These are phyloP conservation scores for Ascochyta fabae DNA, from an alignment of 2,329 filamentous ascomycete genomes.

Conservation along the genomic window DNA sequence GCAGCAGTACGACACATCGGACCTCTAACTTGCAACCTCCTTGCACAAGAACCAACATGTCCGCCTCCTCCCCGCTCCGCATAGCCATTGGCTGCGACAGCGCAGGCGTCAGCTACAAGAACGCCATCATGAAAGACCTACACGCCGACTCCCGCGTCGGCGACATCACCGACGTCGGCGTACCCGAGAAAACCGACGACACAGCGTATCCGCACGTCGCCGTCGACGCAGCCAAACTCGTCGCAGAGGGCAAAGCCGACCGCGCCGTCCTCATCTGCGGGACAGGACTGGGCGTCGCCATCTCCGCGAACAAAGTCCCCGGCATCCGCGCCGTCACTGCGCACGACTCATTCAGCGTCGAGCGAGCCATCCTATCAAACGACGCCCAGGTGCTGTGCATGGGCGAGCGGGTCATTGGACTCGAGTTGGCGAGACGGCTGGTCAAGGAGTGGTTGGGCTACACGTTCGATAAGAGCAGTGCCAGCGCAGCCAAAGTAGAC, in stretches of 20 bases:
- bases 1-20: constrained; percentile 42
- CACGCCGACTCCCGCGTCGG: constrained; percentile 70
- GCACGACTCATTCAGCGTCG: constrained; percentile 84
- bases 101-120: constrained; percentile 80
- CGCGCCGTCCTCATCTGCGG: constrained; percentile 84
- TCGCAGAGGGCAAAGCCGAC: constrained; percentile 70
- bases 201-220: constrained; percentile 83
- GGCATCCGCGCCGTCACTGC: constrained; percentile 87
- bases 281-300: constrained; percentile 85
- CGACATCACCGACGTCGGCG: constrained; percentile 76
- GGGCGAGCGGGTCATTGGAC: constrained; percentile 80
- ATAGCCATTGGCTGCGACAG: constrained; percentile 72
- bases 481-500: constrained; percentile 64
- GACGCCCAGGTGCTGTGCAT: constrained; percentile 88
- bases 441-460: constrained; percentile 86
- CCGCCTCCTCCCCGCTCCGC: constrained; percentile 51
- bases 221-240: constrained; percentile 71
- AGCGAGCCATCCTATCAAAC: constrained; percentile 81
- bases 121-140: constrained; percentile 76
- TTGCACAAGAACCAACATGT: constrained; percentile 14
- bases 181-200: constrained; percentile 70
- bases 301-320: constrained; percentile 86
- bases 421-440: constrained; percentile 79
- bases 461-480: constrained; percentile 73
- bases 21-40: constrained; percentile 27